phyloP scores from a whole-genome alignment of 208 protist species.

The Leishmania tropica region DNA sequence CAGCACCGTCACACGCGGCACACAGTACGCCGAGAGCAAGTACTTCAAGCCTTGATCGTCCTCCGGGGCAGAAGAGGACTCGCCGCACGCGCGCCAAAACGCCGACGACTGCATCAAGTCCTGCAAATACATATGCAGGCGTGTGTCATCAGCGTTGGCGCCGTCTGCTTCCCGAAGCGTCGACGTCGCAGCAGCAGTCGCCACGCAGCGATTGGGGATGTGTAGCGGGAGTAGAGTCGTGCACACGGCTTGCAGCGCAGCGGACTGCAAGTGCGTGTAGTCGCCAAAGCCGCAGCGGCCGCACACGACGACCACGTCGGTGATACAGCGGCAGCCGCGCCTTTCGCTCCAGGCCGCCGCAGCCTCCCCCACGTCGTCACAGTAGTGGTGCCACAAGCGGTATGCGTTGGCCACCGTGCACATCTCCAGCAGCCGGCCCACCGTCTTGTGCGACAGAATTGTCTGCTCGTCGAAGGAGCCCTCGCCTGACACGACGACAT shows the following conservation, averaged over 20 bases:
- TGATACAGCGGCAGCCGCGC: conserved; percentile 12
- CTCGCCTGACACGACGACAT: conserved; percentile 68
- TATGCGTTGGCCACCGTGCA: conserved; percentile 60
- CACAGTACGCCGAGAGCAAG: conserved; percentile 12
- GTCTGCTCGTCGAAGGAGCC: conserved; percentile 83
- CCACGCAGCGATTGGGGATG: not conserved
- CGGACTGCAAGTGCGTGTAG: conserved; percentile 19
- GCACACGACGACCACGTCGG: conserved; percentile 40
- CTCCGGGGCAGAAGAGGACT: not conserved
- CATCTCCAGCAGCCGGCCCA: conserved; percentile 75
- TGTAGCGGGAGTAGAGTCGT: conserved; percentile 1
- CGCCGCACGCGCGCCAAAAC: not conserved
- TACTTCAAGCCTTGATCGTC: not conserved
- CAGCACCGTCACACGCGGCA: conserved; percentile 38
- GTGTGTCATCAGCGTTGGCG: not conserved
- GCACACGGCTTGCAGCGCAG: conserved; percentile 21
- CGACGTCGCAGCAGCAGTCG: not conserved
- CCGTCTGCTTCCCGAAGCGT: not conserved
- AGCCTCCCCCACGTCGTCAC: not conserved
- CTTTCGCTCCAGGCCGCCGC: not conserved
- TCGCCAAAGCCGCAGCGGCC: conserved; percentile 38
- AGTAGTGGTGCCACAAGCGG: conserved; percentile 23
- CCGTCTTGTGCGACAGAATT: conserved; percentile 67
- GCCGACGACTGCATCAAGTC: not conserved
- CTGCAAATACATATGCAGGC: conserved; percentile 6